These are phyloP conservation scores for Cotoneaster glaucophyllus DNA, from an alignment of 306 rosid species.

Conservation along the genomic window DNA sequence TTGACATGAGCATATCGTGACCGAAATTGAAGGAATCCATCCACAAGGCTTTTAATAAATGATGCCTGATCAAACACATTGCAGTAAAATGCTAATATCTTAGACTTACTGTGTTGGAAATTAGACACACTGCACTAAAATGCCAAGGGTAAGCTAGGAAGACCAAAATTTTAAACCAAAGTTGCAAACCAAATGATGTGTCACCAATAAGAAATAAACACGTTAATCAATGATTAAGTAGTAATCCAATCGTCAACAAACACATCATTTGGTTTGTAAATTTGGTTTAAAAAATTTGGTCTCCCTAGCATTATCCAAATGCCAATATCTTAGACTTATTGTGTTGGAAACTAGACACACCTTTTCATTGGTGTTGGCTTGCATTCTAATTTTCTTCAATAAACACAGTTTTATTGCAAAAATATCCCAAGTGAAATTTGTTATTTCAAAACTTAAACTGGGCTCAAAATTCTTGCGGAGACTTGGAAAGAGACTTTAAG, in stretches of 20 bases:
- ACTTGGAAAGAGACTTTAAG: no score
- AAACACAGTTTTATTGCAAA: neutral
- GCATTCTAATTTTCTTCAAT: neutral
- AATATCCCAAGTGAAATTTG: neutral
- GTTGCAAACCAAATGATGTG: no score
- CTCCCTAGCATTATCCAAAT: no score
- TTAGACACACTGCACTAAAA: neutral
- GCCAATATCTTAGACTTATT: no score
- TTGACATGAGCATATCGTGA: neutral
- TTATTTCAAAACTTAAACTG: neutral
- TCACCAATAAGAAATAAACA: no score
- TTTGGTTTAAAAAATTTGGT: no score
- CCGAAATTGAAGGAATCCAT: neutral
- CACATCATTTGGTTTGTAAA: no score
- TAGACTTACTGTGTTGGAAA: neutral
- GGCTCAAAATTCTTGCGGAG: neutral
- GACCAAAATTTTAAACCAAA: no score
- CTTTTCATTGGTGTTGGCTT: neutral
- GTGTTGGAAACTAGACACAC: neutral
- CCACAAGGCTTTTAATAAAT: neutral
- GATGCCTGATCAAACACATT: neutral
- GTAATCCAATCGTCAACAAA: no score
- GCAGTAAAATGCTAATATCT: neutral
- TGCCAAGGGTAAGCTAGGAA: no score
- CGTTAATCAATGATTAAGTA: no score